Percentiles rank a stretch among this genome's conserved stretches.
phyloP scores from a whole-genome alignment of 805 yeast genomes.

The Lachancea waltii region DNA sequence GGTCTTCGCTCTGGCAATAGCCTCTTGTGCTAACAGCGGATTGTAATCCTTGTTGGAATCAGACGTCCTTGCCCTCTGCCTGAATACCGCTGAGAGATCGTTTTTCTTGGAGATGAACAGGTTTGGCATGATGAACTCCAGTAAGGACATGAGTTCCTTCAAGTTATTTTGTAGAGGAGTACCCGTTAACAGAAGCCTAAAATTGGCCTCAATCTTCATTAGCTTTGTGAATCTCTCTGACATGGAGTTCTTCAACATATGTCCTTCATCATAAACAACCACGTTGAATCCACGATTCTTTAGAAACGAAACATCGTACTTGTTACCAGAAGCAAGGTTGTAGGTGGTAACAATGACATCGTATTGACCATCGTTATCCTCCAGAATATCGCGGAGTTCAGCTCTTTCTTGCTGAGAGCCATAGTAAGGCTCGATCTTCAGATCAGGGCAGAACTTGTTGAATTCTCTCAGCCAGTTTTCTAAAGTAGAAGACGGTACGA shows the following conservation, averaged over 20 bases:
- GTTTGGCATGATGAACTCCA: conserved; percentile 85
- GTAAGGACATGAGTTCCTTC: conserved; percentile 79
- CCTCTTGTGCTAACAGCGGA: conserved; percentile 83
- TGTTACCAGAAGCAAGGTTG: conserved; percentile 81
- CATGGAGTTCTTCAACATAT: conserved; percentile 83
- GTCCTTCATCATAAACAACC: conserved; percentile 96
- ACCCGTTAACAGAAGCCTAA: conserved; percentile 85
- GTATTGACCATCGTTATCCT: conserved; percentile 45
- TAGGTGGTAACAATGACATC: conserved; percentile 95
- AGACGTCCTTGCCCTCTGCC: conserved; percentile 75
- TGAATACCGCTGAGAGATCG: conserved; percentile 74
- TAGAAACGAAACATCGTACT: conserved; percentile 74
- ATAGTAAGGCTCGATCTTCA: conserved; percentile 86
- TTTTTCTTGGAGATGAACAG: conserved; percentile 76
- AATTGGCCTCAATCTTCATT: conserved; percentile 77
- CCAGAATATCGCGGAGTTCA: conserved; percentile 67
- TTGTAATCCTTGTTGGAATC: conserved; percentile 49
- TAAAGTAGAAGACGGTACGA: conserved; percentile 93
- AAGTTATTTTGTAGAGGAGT: conserved; percentile 94
- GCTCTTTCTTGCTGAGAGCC: conserved; percentile 83
- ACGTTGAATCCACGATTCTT: conserved; percentile 72
- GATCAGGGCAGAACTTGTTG: conserved; percentile 73
- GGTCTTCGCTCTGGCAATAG: conserved; percentile 86
- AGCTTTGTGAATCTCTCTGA: conserved; percentile 83
- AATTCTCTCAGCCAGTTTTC: conserved; percentile 98